Evolutionary conservation across 2,329 filamentous ascomycete species (phyloP), one percentile per base, ranked within the genome.

Genomic region (Xylariaceae sp.): DNA sequence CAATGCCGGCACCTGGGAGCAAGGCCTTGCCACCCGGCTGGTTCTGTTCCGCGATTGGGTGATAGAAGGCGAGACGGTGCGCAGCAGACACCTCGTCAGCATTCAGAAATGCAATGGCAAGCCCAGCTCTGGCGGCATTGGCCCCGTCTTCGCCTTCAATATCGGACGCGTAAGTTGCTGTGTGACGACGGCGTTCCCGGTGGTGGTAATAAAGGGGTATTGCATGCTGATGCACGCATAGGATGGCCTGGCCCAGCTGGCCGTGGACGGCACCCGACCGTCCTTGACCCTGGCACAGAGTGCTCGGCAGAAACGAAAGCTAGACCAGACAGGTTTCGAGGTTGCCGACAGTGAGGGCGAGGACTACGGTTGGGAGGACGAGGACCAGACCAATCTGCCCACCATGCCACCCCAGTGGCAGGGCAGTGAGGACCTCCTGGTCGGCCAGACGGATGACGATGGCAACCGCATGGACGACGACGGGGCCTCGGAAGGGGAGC

Each of bases 11-110:
- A 75, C 83, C 26, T 95, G 89, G 89, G 88, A 94, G 40, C 77
- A 76, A 43, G 81, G 78, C 19, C 65, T 94, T 23, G 75, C 77
- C 40, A 83, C 77, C 26, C 72, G 87, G 34, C 57, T 94, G 40
- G 80, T 82, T 16, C 58, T 94, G 21, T 94, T 92, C 57, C 73
- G 83, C 49, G 86, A 94, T 60, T 89, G 76, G 73, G 71, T 66
- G 40, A 74, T 68, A 60, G 58, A 61, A 33, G 59, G 60, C 27
- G 59, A 60, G 28, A 58, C 57, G 13, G 60, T 65, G 16, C 64
- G 65, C 39, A 67, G 69, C 44, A 58, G 74, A 27, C 69, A 75
- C 37, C 67, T 83, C 44, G 75, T 70, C 9, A 78, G 77, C 31
- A 60, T 86, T 9, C 71, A 83, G 50, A 86, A 83, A 56, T 57